These are phyloP conservation scores for Solanum megistacrolobum DNA, from an alignment of 257 asterid genomes.

Conservation along the genomic window DNA sequence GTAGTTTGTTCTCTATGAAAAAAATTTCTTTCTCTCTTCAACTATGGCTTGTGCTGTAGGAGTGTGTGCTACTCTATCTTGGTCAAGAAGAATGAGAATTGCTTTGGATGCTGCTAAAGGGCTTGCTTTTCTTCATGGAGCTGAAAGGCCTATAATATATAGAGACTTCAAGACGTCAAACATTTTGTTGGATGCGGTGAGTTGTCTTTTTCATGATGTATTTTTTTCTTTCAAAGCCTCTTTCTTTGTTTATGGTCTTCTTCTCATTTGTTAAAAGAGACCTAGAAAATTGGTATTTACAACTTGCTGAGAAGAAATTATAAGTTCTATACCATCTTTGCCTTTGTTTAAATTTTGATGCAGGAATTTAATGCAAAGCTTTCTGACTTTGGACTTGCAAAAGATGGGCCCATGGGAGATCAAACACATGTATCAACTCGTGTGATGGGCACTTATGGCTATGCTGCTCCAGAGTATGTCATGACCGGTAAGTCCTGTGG, in stretches of 20 bases:
- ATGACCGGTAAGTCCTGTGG: constrained; percentile 75
- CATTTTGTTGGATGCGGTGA: constrained; percentile 77
- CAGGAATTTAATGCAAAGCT: constrained; percentile 95
- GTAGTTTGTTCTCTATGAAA: not conserved
- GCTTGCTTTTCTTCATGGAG: constrained; percentile 94
- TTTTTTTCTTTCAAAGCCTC: not conserved
- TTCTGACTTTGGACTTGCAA: constrained; percentile 90
- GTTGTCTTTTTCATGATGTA: constrained; percentile 10
- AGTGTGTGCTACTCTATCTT: constrained; percentile 60
- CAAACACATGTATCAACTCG: constrained; percentile 97
- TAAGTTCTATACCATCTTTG: not conserved
- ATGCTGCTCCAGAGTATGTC: constrained; percentile 97
- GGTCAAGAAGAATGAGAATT: constrained; percentile 71
- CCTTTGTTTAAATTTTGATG: not conserved
- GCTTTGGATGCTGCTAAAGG: constrained; percentile 96
- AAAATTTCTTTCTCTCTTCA: not conserved
- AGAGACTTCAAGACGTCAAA: constrained; percentile 90
- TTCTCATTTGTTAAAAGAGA: not conserved
- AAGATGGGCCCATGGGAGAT: constrained; percentile 95
- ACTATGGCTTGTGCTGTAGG: constrained; percentile 30
- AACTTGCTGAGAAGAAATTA: not conserved
- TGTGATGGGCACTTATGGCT: constrained; percentile 96
- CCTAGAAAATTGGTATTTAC: not conserved
- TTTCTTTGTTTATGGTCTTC: not conserved
- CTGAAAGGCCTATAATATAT: constrained; percentile 81